A percentile compares a stretch with the other conserved stretches of the same genome.
phyloP scores from a whole-genome alignment of 768 basidiomycete genomes.

The Tulasnella sp. region DNA sequence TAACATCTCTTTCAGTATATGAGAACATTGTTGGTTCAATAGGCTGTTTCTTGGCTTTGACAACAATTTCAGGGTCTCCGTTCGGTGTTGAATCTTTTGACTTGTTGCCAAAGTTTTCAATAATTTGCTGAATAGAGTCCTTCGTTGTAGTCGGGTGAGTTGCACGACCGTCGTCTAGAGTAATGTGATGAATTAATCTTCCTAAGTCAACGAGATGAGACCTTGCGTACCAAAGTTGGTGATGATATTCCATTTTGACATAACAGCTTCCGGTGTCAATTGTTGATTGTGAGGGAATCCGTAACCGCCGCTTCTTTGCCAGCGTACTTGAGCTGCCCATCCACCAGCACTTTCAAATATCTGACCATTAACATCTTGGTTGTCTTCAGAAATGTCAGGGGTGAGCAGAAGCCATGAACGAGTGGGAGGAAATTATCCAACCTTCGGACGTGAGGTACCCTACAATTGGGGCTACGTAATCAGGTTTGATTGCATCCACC shows the following conservation, averaged over 20 bases:
- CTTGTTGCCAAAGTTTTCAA: constrained; percentile 46
- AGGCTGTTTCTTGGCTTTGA: constrained; percentile 55
- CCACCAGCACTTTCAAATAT: constrained; percentile 84
- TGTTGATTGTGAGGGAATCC: constrained; percentile 71
- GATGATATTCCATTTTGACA: constrained; percentile 67
- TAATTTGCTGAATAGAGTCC: constrained; percentile 63
- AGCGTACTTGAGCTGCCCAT: constrained; percentile 84
- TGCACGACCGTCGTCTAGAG: constrained; percentile 60
- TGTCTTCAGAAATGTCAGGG: constrained; percentile 32
- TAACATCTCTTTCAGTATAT: constrained; percentile 82
- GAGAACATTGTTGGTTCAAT: constrained; percentile 46
- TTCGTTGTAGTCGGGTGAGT: constrained; percentile 63
- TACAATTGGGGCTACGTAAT: constrained; percentile 84
- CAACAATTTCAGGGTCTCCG: constrained; percentile 73
- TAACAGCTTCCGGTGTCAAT: constrained; percentile 67
- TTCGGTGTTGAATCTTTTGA: constrained; percentile 19
- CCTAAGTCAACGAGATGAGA: not conserved
- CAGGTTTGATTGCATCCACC: constrained; percentile 89
- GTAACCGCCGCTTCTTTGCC: constrained; percentile 80
- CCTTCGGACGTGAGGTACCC: constrained; percentile 76
- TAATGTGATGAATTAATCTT: constrained; percentile 1
- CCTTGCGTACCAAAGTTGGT: constrained; percentile 61
- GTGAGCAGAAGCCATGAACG: not conserved
- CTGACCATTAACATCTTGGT: constrained; percentile 53
- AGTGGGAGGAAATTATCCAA: constrained; percentile 20